Evolutionary conservation across 192 early-diverging fungal species (phyloP).

Genomic region (Coemansia sp.): DNA sequence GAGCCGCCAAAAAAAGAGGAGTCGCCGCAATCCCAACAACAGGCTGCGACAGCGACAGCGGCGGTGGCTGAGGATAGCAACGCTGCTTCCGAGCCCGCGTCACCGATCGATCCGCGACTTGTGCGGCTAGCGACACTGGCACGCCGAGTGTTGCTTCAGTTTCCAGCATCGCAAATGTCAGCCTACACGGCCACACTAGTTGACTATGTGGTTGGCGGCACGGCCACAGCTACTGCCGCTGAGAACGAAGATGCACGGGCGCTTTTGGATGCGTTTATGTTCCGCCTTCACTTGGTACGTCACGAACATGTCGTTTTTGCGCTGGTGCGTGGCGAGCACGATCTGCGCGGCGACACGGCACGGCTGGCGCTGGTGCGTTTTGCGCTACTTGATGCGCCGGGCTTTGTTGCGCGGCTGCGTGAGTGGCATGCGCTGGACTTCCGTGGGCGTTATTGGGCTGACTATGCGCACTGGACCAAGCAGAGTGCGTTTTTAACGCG

Average conservation of each 20-base stretch:
- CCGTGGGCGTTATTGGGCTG: constrained; percentile 65
- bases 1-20: too few species aligned
- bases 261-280: constrained; percentile 66
- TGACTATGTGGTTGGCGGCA: constrained; percentile 58
- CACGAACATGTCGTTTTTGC: constrained; percentile 71
- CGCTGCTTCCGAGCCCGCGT: too few species aligned
- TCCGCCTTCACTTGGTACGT: constrained; percentile 63
- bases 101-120: background rate
- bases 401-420: constrained; percentile 52
- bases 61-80: too few species aligned
- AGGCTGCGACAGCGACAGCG: too few species aligned
- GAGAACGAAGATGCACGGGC: constrained; percentile 20
- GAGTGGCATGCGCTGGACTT: constrained; percentile 66
- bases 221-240: too few species aligned
- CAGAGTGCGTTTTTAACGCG: constrained; percentile 57
- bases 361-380: constrained; percentile 52
- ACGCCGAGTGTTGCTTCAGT: constrained; percentile 62
- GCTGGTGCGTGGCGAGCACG: constrained; percentile 59
- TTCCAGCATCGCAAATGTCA: constrained; percentile 69
- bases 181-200: constrained; percentile 63
- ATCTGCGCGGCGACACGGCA: constrained; percentile 50
- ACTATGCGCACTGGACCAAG: constrained; percentile 64
- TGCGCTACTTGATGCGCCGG: constrained; percentile 53
- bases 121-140: constrained; percentile 41
- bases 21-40: too few species aligned